Conservation (phyloP, 148 eudicot species). For the Vaccinium darrowii region DNA sequence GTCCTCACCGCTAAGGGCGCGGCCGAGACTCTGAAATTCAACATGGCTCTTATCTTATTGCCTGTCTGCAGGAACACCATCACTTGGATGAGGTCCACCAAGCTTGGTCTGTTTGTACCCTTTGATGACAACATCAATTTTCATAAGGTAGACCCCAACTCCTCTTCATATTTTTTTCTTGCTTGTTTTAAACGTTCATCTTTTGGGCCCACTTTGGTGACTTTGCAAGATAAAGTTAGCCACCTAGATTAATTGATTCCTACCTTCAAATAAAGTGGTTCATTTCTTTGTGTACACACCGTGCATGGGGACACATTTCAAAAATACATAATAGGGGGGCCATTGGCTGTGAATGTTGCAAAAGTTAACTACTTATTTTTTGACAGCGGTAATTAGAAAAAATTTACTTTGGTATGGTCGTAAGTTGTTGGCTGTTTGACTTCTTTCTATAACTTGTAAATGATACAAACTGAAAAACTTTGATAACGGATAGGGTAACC, state of each 20-base stretch:
- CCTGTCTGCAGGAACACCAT: constrained; percentile 95
- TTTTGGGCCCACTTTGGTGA: constrained; percentile 11
- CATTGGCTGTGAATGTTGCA: constrained; percentile 10
- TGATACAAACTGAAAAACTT: not conserved
- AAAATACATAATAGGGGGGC: not conserved
- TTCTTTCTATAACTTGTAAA: not conserved
- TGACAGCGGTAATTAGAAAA: constrained; percentile 14
- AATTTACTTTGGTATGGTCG: not conserved
- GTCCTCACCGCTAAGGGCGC: constrained; percentile 94
- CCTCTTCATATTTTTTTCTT: constrained; percentile 13
- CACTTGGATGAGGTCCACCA: constrained; percentile 93
- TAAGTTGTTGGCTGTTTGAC: not conserved
- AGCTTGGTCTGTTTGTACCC: constrained; percentile 64
- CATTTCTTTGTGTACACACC: not conserved
- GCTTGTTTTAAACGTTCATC: constrained; percentile 15
- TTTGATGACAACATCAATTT: constrained; percentile 97
- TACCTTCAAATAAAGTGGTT: not conserved
- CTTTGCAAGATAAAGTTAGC: not conserved
- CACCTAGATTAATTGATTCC: constrained; percentile 4
- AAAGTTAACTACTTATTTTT: constrained; percentile 6
- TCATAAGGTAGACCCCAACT: constrained; percentile 67
- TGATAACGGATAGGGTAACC: not conserved
- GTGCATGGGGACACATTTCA: not conserved
- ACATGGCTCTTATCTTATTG: constrained; percentile 86
- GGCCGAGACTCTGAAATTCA: constrained; percentile 89